phyloP scores from a whole-genome alignment of 345 rosid species.

The Ailanthus altissimus region DNA sequence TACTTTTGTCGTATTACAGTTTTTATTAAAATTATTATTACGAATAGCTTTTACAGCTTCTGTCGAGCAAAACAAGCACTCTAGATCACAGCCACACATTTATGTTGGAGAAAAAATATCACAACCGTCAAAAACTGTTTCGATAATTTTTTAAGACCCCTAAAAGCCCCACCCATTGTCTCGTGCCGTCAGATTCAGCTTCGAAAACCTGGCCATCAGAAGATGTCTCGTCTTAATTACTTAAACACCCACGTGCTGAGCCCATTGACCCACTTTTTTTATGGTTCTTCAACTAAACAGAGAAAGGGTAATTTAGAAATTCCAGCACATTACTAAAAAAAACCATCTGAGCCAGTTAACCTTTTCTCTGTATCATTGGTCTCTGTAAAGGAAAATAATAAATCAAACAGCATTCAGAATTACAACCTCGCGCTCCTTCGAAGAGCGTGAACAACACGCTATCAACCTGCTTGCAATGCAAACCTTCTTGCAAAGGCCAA shows the following conservation, averaged over 20 bases:
- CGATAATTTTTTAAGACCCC: constrained; percentile 28
- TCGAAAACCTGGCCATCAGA: constrained; percentile 48
- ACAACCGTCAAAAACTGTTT: constrained; percentile 36
- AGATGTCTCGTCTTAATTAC: constrained; percentile 16
- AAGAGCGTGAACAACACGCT: neutral
- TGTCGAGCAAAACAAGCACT: neutral
- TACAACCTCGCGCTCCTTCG: constrained; percentile 18
- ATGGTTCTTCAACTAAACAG: too few species aligned
- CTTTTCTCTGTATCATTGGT: constrained; percentile 36
- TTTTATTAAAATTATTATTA: too few species aligned
- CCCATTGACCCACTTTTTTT: fast-evolving
- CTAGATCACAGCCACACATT: constrained; percentile 35
- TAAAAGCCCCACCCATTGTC: constrained; percentile 36
- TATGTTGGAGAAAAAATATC: constrained; percentile 24
- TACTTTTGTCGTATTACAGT: neutral
- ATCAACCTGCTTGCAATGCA: neutral
- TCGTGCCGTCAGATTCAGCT: constrained; percentile 50
- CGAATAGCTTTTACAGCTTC: neutral
- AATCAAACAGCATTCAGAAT: neutral
- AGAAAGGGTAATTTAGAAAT: constrained; percentile 22
- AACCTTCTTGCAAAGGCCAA: neutral
- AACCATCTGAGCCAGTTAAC: constrained; percentile 25
- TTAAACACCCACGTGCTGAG: neutral
- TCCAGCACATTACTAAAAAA: constrained; percentile 8
- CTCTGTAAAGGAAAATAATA: constrained; percentile 33